These are phyloP conservation scores for Neospermospora avenae DNA, from an alignment of 2,329 filamentous ascomycete genomes.

Conservation along the genomic window DNA sequence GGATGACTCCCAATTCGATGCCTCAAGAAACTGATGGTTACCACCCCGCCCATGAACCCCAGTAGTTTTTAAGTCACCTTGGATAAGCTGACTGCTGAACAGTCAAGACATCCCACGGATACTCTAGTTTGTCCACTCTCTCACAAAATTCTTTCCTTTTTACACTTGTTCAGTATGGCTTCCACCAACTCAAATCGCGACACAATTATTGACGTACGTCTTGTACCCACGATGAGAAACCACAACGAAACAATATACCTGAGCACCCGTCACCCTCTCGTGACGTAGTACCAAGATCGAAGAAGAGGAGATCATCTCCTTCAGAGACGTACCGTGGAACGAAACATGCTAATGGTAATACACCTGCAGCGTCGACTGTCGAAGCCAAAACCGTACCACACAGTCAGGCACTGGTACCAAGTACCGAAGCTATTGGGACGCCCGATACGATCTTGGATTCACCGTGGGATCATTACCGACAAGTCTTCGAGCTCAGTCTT, in stretches of 20 bases:
- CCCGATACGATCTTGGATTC: neutral
- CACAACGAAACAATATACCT: neutral
- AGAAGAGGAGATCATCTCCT: conserved; percentile 2
- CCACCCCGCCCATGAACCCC: neutral
- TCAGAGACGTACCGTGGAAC: neutral
- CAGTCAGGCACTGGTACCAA: neutral
- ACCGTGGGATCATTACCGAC: neutral
- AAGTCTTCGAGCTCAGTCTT: neutral
- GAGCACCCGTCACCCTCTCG: neutral
- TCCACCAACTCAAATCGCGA: neutral
- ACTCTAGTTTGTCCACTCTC: neutral
- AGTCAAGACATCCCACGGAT: neutral
- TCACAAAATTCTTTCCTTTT: neutral
- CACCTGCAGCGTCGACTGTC: neutral
- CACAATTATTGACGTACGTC: neutral
- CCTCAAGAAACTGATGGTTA: neutral
- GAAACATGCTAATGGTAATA: neutral
- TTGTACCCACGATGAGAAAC: neutral
- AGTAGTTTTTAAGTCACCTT: neutral
- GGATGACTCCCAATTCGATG: neutral
- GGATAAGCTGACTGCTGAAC: neutral
- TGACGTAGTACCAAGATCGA: neutral
- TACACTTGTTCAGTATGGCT: neutral
- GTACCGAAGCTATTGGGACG: neutral
- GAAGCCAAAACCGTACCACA: neutral